Evolutionary conservation across 495 filamentous ascomycete genomes (phyloP).

Genomic region (Lasiosphaeris hirsuta): DNA sequence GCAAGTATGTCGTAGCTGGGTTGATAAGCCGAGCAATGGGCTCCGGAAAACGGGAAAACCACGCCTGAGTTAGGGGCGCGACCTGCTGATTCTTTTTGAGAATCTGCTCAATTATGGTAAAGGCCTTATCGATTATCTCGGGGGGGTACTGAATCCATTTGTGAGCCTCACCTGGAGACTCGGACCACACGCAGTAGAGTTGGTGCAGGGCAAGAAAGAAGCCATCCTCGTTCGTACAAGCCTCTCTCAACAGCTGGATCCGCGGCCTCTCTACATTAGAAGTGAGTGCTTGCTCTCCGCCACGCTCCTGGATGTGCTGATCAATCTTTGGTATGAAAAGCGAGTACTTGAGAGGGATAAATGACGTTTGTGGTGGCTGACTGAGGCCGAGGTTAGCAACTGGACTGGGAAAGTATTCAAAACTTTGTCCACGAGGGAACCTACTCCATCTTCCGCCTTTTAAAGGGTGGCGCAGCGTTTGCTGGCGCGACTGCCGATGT

Average conservation of each 20-base stretch:
- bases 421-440: not conserved
- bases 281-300: constrained; percentile 11
- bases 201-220: constrained; percentile 70
- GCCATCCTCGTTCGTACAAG: constrained; percentile 52
- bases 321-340: constrained; percentile 22
- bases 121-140: constrained; percentile 30
- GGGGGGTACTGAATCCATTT: constrained; percentile 1
- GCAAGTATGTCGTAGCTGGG: constrained; percentile 6
- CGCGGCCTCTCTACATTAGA: constrained; percentile 48
- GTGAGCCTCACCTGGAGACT: constrained; percentile 8
- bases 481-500: not conserved
- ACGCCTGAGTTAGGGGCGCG: constrained; percentile 38
- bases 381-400: not conserved
- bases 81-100: constrained; percentile 42
- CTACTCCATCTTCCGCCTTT: constrained; percentile 24
- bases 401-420: not conserved
- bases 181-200: constrained; percentile 55
- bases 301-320: constrained; percentile 18
- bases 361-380: not conserved
- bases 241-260: constrained; percentile 53
- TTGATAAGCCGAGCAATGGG: constrained; percentile 29
- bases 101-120: constrained; percentile 35
- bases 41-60: constrained; percentile 52
- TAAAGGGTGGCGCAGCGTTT: constrained; percentile 2
- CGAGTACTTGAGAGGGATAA: constrained; percentile 1